Conservation (phyloP, 2,329 filamentous ascomycete species). For the Epichloe aotearoae region DNA sequence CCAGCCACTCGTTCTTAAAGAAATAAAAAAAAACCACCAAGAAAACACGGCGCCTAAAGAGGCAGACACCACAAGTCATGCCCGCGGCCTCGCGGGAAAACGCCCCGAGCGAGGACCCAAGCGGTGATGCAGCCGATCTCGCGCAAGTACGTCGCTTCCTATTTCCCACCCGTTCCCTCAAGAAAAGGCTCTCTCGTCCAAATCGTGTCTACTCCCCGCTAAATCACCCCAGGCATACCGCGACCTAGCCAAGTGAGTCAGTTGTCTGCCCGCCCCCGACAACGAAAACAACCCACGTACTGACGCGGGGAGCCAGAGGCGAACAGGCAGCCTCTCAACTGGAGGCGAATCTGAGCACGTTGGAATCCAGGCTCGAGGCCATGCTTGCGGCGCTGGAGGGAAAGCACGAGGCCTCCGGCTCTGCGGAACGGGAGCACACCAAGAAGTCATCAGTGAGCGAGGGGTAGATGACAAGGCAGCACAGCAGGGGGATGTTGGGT, state of each 20-base stretch:
- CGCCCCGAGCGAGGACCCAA: neutral
- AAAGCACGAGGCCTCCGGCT: neutral
- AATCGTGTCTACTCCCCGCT: neutral
- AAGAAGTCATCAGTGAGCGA: neutral
- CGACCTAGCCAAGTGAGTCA: constrained; percentile 9
- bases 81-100: neutral
- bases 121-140: neutral
- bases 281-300: neutral
- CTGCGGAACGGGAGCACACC: neutral
- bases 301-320: constrained; percentile 26
- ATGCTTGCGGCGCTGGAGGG: constrained; percentile 36
- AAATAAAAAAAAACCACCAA: fast-evolving
- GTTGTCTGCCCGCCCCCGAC: neutral
- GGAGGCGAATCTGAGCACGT: constrained; percentile 36
- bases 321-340: constrained; percentile 40
- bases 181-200: too few relatives aligned
- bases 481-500: too few relatives aligned
- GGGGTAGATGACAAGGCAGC: too few relatives aligned
- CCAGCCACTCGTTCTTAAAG: fast-evolving
- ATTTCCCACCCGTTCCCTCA: too few relatives aligned
- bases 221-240: constrained; percentile 7
- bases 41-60: too few relatives aligned
- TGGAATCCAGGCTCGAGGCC: constrained; percentile 43
- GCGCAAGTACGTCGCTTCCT: neutral
- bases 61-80: neutral